phyloP scores from a whole-genome alignment of 257 asterid genomes.

The Cinchona pubescens region DNA sequence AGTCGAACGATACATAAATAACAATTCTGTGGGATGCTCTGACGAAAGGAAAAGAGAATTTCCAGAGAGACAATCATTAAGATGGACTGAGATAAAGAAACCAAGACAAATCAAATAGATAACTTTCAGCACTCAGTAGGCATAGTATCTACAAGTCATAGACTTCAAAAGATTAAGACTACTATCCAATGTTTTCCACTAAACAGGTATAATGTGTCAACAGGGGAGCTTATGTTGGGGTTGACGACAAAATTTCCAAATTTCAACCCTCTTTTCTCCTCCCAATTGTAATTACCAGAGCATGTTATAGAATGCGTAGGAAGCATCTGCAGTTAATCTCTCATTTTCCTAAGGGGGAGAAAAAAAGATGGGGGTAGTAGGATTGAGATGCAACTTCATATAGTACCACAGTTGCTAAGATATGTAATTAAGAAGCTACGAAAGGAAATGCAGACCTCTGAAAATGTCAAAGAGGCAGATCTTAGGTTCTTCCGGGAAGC shows the following conservation, averaged over 20 bases:
- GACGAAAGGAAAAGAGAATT: background rate
- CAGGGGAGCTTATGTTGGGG: background rate
- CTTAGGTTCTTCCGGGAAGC: conserved; percentile 70
- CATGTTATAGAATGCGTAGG: background rate
- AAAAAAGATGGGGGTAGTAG: too few species aligned
- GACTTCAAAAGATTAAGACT: background rate
- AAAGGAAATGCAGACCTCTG: conserved; percentile 58
- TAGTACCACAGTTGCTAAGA: background rate
- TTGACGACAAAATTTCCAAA: background rate
- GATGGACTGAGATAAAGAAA: background rate
- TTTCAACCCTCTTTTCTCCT: background rate
- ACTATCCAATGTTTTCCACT: background rate
- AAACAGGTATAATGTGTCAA: background rate
- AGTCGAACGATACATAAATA: background rate
- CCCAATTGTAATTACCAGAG: background rate
- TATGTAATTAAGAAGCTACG: background rate
- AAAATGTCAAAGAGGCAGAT: conserved; percentile 85
- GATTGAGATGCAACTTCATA: background rate
- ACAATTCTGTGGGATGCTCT: too few species aligned
- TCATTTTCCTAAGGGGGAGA: background rate
- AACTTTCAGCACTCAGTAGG: background rate
- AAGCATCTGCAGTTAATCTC: background rate
- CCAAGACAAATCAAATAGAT: background rate
- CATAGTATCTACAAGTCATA: background rate
- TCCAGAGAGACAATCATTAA: background rate